Evolutionary conservation across 1,139 yeast genomes (phyloP), one percentile per base, ranked within the genome.

Genomic region (Suhomyces bokatorum): DNA sequence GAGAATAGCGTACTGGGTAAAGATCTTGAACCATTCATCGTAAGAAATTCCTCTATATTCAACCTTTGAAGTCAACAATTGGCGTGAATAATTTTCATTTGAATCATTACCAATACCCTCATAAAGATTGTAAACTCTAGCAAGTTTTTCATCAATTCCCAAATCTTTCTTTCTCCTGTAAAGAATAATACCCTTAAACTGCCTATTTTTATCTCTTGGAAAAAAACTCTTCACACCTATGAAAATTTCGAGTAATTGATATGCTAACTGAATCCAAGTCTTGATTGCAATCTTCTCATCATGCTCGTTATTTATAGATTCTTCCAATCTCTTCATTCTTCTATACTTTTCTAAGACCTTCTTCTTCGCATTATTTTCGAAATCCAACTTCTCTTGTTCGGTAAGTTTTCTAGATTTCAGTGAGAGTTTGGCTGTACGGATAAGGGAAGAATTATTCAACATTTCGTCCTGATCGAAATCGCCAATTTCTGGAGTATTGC

Each of bases 191-290:
- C 93, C 91, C 45, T 80, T 81, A 58, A 87, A 86, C 22, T 75
- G 74, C 47, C 83, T 79, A 17, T 83, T 83, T 46, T 83, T 78
- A 56, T 88, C 95, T 40, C 81, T 73, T 1, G 93, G 88, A 59
- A 87, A 91, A 53, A 93, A 87, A 54, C 81, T 81, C 46, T 84
- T 78, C 8, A 88, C 90, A 45, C 83, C 80, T 27, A 86, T 79
- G 59, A 93, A 91, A 52, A 87, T 81, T 57, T 88, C 96, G 38
- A 91, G 81, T 44, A 95, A 72, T 51, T 87, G 95, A 3, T 87
- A 79, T 0, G 95, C 97, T 11, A 85, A 71, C 51, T 89, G 89
- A 53, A 87, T 76, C 98, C 98, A 93, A 11, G 89, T 81, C 12
- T 78, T 72, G 0, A 83, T 79, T 6, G 95, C 89, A 10, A 83